phyloP scores from a whole-genome alignment of 164 flowering plant genomes.

The Nelumbo lutea region DNA sequence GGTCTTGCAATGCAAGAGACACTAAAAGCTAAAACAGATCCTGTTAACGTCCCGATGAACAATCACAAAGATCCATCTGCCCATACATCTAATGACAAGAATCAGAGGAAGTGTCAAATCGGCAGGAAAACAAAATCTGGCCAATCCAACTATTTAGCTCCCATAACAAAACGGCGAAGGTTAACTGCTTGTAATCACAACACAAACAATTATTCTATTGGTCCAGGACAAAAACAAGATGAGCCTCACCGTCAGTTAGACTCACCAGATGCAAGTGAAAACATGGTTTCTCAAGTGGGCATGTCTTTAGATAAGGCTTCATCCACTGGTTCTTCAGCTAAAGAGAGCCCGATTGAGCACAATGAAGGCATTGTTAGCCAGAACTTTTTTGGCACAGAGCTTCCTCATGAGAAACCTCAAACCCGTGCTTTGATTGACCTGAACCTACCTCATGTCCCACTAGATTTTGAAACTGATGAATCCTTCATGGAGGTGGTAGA shows the following conservation, averaged over 20 bases:
- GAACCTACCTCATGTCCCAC: conserved; percentile 23
- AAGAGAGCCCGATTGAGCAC: conserved; percentile 25
- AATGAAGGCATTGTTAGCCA: conserved; percentile 13
- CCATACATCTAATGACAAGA: conserved; percentile 14
- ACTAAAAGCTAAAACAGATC: conserved; percentile 8
- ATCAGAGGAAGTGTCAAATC: conserved; percentile 19
- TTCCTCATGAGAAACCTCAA: conserved; percentile 18
- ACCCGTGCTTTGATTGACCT: conserved; percentile 21
- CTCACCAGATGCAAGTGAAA: conserved; percentile 16
- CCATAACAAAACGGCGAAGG: conserved; percentile 33
- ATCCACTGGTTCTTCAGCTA: conserved; percentile 16
- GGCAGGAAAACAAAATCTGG: conserved; percentile 25
- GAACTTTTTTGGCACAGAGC: conserved; percentile 9
- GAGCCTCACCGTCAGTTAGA: conserved; percentile 8
- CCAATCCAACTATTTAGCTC: conserved; percentile 25
- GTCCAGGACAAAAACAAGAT: conserved; percentile 18
- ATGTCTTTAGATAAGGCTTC: conserved; percentile 22
- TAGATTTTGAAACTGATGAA: conserved; percentile 15
- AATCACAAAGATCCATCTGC: conserved; percentile 10
- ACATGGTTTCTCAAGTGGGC: conserved; percentile 9
- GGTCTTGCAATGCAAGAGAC: conserved; percentile 10
- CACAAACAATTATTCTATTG: conserved; percentile 9
- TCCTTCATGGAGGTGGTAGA: conserved; percentile 3
- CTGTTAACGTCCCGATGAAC: conserved; percentile 1
- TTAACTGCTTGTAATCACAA: conserved; percentile 31